These are phyloP conservation scores for Guyanaporus albipodus DNA, from an alignment of 768 basidiomycete genomes.

Conservation along the genomic window DNA sequence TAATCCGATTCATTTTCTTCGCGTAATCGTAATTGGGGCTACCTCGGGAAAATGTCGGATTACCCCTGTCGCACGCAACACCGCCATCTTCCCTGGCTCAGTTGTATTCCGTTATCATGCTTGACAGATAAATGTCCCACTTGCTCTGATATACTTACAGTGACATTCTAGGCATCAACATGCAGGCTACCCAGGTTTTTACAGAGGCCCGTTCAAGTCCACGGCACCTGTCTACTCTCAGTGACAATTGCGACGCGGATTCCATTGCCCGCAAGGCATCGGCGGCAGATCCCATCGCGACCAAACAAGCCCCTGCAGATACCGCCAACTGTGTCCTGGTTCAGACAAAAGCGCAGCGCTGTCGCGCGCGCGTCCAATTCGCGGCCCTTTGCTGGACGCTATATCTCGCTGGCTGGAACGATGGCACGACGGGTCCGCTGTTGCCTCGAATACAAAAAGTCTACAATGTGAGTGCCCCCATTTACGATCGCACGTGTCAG, in stretches of 20 bases:
- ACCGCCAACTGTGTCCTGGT: neutral
- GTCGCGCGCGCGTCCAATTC: conserved; percentile 30
- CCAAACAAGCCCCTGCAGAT: neutral
- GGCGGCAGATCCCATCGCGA: neutral
- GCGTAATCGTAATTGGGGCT: too few species aligned
- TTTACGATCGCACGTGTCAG: too few species aligned
- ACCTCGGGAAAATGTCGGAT: too few species aligned
- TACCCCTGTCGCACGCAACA: too few species aligned
- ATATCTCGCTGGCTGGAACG: conserved; percentile 38
- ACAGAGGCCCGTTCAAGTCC: conserved; percentile 4
- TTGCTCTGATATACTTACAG: neutral
- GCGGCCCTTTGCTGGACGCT: conserved; percentile 32
- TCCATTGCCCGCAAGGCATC: conserved; percentile 2
- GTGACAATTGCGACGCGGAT: conserved; percentile 7
- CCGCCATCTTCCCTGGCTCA: too few species aligned
- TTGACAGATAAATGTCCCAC: too few species aligned
- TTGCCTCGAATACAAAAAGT: conserved; percentile 36
- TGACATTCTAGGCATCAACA: neutral
- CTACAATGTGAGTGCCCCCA: conserved; percentile 29
- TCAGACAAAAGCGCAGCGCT: conserved; percentile 20
- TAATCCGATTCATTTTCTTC: neutral
- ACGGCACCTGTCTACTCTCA: conserved; percentile 4
- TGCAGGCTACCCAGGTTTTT: conserved; percentile 11
- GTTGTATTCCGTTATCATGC: too few species aligned
- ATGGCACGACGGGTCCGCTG: conserved; percentile 37